Evolutionary conservation across 805 yeast genomes (phyloP), one percentile per base, ranked within the genome.

Genomic region (Zygoascus bituminiphila): DNA sequence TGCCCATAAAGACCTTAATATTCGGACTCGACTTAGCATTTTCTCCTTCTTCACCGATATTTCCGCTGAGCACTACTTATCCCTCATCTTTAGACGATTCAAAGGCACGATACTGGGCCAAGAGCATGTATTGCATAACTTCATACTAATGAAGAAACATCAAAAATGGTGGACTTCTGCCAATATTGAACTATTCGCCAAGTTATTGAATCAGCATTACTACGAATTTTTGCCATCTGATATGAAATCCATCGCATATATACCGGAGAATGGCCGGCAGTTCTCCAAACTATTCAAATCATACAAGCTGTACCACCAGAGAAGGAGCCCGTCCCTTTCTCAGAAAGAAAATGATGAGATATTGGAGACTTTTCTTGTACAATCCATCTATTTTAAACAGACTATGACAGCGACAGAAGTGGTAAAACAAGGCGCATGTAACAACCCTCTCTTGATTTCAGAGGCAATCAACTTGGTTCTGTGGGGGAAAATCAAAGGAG

Each of bases 401-500:
- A 36, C 50, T 17, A 21, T 49, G 10, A 41, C 48, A 14, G 29
- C 23, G 17, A 37, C 46, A 2, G 49, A 42, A 19, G 52, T 61
- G 26, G 46, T 53, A 38, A 47, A 46, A 19, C 25, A 10, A 17
- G 56, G 56, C 39, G 36, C 36, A 12, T 47, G 49, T 5, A 23
- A 46, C 17, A 43, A 17, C 26, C 45, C 48, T 7, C 2, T n/a
- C 2, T 35, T 51, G 19, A 26, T 60, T 14, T 50, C 60, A 10
- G 47, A 50, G 14, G 65, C 63, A 15, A 50, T 62, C 47, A 52
- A 51, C 53, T 48, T 55, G 14, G 55, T 51, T 2, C 57, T 57
- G 15, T 59, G 58, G 55, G 59, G 58, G 31, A 62, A 57, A 31
- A 44, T 41, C 26, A 47, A 43, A 19, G 42, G 45, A 6, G 40